These are phyloP conservation scores for Kodamaea kaohsiungensis DNA, from an alignment of 805 yeast species.

Conservation along the genomic window DNA sequence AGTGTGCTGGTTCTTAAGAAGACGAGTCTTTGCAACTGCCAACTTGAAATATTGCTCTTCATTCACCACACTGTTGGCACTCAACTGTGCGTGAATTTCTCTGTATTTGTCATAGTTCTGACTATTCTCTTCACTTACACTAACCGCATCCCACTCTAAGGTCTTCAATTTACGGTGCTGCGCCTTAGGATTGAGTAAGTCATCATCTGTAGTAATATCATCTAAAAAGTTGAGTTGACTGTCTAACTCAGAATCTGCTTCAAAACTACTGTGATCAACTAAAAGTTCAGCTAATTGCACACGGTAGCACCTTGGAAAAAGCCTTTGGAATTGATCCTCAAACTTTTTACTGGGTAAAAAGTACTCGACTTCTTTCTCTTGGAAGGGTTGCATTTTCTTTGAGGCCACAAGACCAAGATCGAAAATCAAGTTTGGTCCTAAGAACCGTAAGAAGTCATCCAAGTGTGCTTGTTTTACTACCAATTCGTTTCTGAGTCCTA, in stretches of 20 bases:
- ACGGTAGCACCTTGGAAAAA: slow-evolving; percentile 35
- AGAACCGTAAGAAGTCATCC: slow-evolving; percentile 37
- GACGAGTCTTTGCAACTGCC: slow-evolving; percentile 27
- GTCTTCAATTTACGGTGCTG: slow-evolving; percentile 22
- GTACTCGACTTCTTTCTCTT: neutral
- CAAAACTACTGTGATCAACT: slow-evolving; percentile 19
- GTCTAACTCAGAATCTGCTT: slow-evolving; percentile 21
- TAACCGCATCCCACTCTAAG: slow-evolving; percentile 40
- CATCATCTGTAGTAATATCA: slow-evolving; percentile 35
- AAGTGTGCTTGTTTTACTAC: slow-evolving; percentile 27
- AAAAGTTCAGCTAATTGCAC: slow-evolving; percentile 38
- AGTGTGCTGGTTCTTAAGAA: slow-evolving; percentile 38
- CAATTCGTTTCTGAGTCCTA: slow-evolving; percentile 31
- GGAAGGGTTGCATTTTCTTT: slow-evolving; percentile 8
- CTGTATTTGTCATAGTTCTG: slow-evolving; percentile 24
- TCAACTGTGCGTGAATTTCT: slow-evolving; percentile 16
- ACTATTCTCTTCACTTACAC: slow-evolving; percentile 16
- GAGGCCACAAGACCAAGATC: slow-evolving; percentile 28
- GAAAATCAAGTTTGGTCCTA: slow-evolving; percentile 43
- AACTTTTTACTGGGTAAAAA: slow-evolving; percentile 16
- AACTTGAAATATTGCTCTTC: slow-evolving; percentile 26
- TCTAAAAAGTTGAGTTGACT: slow-evolving; percentile 38
- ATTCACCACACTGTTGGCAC: slow-evolving; percentile 10
- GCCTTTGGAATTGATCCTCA: slow-evolving; percentile 20
- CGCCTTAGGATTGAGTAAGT: slow-evolving; percentile 23